Evolutionary conservation across 345 rosid genomes (phyloP), one percentile per base, ranked within the genome.

Genomic region (Eutrema heterophyllum): DNA sequence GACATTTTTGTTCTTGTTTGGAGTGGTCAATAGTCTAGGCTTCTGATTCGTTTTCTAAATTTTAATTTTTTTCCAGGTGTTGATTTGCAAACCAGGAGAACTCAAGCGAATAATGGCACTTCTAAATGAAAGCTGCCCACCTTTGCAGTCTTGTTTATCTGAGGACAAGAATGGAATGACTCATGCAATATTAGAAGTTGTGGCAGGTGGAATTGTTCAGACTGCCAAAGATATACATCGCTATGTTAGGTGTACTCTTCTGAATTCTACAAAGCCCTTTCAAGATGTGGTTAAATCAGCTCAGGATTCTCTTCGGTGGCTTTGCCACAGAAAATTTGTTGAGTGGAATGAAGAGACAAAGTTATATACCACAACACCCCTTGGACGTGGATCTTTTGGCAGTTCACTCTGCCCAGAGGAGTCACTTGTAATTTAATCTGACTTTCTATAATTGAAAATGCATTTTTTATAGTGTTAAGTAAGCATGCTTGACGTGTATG

Each of bases 111-210:
- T 94, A 75, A 84, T 72, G 71, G 84, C 91, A 73, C 85, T 94
- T 79, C 89, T 94, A 29, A 88, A 84, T 82, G 89, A 88, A 57
- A 84, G 84, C 86, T 91, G 98, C 54, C 95, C 86, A 51, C 91
- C 96, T 38, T 75, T 94, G 89, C 86, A 89, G 78, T 94, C 97
- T 58, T 94, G 98, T 87, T 87, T 94, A 49, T 88, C 97, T 65
- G 96, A 94, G 83, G 98, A 94, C 82, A 91, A 91, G 78, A 94
- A 94, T 78, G 97, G 98, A 82, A 94, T 94, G 98, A 89, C 91
- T 61, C 98, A 94, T 88, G 98, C 98, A 79, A 94, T 94, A 76
- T 83, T 94, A 76, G 98, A 94, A 83, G 98, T 89, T 78, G 97
- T 91, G 80, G 97, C 98, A 67, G 95, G 97, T 81, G 96, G 96